These are phyloP conservation scores for Schizonepeta tenuifolia DNA, from an alignment of 257 asterid species.

Conservation along the genomic window DNA sequence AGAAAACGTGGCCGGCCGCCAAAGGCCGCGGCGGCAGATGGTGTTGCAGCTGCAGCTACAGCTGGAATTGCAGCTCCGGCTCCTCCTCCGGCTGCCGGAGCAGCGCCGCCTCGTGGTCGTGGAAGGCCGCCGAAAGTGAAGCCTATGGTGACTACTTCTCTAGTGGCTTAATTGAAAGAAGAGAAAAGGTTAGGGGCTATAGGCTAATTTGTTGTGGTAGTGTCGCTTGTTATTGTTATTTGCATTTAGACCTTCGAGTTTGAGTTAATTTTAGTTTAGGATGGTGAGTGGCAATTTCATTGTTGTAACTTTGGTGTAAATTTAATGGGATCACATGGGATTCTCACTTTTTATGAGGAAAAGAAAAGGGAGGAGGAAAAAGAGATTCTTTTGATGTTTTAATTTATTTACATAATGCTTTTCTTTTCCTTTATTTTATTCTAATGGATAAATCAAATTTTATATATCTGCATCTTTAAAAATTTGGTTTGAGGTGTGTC, in stretches of 20 bases:
- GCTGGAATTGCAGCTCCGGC: neutral
- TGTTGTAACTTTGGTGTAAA: conserved; percentile 53
- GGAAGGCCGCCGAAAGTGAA: conserved; percentile 91
- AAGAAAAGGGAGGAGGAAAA: neutral
- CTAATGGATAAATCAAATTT: neutral
- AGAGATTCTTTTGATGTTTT: conserved; percentile 6
- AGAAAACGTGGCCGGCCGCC: conserved; percentile 83
- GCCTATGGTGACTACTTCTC: conserved; percentile 55
- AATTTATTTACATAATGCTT: neutral
- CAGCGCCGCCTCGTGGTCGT: conserved; percentile 62
- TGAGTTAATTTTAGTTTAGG: conserved; percentile 41
- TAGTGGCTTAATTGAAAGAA: conserved; percentile 64
- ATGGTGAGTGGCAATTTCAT: conserved; percentile 32
- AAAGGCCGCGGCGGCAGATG: conserved; percentile 40
- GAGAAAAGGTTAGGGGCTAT: conserved; percentile 32
- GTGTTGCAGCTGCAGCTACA: neutral
- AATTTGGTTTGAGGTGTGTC: neutral
- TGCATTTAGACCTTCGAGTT: conserved; percentile 38
- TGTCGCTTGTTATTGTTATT: conserved; percentile 24
- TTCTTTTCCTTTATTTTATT: conserved; percentile 18
- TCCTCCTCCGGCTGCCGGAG: conserved; percentile 21
- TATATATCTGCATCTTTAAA: neutral
- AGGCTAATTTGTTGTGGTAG: conserved; percentile 43
- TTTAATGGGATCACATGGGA: conserved; percentile 46
- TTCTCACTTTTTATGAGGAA: conserved; percentile 17